phyloP scores from a whole-genome alignment of 345 rosid species.

The Geranium rotundifolium region DNA sequence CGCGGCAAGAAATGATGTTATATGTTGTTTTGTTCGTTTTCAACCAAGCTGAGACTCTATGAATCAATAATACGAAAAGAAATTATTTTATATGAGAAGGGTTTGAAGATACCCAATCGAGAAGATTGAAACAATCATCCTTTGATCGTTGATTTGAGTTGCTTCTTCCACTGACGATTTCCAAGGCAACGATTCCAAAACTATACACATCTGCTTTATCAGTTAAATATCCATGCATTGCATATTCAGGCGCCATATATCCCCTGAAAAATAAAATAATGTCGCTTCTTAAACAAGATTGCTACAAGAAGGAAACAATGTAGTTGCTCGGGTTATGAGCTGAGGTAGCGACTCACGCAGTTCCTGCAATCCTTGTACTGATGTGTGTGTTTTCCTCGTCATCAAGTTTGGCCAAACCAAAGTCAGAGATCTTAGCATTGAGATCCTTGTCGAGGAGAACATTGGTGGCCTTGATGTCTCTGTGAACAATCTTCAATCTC shows the following conservation, averaged over 20 bases:
- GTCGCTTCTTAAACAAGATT: neutral
- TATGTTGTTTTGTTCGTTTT: too few species aligned
- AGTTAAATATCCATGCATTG: conserved; percentile 23
- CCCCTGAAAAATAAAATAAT: conserved; percentile 11
- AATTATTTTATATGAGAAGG: neutral
- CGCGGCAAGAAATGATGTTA: too few species aligned
- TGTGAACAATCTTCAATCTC: conserved; percentile 51
- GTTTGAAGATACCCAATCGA: conserved; percentile 21
- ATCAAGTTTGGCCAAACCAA: conserved; percentile 61
- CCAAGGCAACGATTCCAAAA: conserved; percentile 27
- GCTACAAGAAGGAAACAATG: too few species aligned
- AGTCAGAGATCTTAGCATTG: conserved; percentile 53
- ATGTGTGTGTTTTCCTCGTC: conserved; percentile 60
- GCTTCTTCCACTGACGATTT: conserved; percentile 21
- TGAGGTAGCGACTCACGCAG: conserved; percentile 28
- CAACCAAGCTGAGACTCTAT: too few species aligned
- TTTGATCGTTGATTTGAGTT: conserved; percentile 9
- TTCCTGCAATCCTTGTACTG: conserved; percentile 60
- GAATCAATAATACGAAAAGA: neutral
- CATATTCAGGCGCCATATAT: conserved; percentile 36
- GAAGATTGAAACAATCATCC: conserved; percentile 11
- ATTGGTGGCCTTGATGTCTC: conserved; percentile 64
- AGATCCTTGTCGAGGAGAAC: conserved; percentile 51
- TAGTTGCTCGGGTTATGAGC: neutral
- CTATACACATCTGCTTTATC: conserved; percentile 29